Percentiles rank a stretch among this genome's conserved stretches.
phyloP scores from a whole-genome alignment of 108 stramenopile genomes.

The Asterionellopsis glacialis region DNA sequence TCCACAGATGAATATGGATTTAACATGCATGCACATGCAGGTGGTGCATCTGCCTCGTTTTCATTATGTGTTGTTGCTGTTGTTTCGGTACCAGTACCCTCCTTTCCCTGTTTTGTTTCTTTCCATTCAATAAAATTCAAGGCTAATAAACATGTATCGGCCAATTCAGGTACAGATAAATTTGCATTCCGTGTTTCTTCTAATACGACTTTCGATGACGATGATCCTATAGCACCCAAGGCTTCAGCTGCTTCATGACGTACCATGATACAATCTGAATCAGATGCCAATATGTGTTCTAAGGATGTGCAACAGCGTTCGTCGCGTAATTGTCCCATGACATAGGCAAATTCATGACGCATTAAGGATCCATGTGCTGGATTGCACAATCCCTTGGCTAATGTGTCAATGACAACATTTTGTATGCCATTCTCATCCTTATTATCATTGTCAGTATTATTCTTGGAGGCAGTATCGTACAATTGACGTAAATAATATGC shows the following conservation, averaged over 20 bases:
- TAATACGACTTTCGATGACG: slow-evolving; percentile 35
- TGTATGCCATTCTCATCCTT: slow-evolving; percentile 6
- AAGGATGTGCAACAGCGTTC: slow-evolving; percentile 44
- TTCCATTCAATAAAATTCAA: slow-evolving; percentile 78
- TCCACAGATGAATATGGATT: slow-evolving; percentile 77
- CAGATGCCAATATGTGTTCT: slow-evolving; percentile 40
- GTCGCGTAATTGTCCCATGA: slow-evolving; percentile 93
- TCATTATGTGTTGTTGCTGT: no score
- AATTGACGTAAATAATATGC: slow-evolving; percentile 63
- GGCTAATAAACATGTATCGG: slow-evolving; percentile 88
- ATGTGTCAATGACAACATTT: slow-evolving; percentile 31
- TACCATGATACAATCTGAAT: slow-evolving; percentile 87
- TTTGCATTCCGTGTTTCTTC: slow-evolving; percentile 18
- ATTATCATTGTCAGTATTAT: slow-evolving; percentile 8
- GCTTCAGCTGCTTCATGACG: slow-evolving; percentile 97
- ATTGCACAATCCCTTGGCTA: slow-evolving; percentile 43
- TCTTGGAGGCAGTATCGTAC: background rate
- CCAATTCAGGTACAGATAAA: slow-evolving; percentile 55
- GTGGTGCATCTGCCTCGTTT: slow-evolving; percentile 28
- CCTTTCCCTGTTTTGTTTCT: slow-evolving; percentile 6
- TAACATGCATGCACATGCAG: slow-evolving; percentile 83
- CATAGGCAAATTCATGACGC: slow-evolving; percentile 97
- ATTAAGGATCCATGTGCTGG: slow-evolving; percentile 78
- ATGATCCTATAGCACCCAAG: slow-evolving; percentile 75
- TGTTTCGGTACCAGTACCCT: no score